Base-by-base conservation (phyloP, 192 early-diverging fungal species). In the Gryganskiella cystojenkinii region DNA sequence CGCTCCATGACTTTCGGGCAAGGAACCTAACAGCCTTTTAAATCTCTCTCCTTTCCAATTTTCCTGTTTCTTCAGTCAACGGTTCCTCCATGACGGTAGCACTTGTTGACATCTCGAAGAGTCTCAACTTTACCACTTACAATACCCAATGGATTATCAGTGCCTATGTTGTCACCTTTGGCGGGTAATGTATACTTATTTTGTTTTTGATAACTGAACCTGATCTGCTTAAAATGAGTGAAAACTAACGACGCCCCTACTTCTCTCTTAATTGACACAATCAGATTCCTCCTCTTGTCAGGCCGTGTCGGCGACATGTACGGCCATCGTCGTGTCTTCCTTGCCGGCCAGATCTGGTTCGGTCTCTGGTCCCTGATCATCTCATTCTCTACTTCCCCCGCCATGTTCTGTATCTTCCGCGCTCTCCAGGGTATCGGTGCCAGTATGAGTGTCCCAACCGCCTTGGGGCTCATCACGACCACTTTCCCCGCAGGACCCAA, bases 271-370 rank as follows among this genome's bases (percentile, higher is more conserved):
- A 1, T 34, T 20, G 24, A 49, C 45, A 2, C 2, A 22, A 11
- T 14, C 19, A 75, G 71, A 30, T 81, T 81, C 53, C 49, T 81
- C 6, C 27, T 81, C 15, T 49, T 75, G 4, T 60, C 72, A 13
- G 80, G 80, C 3, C 72, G 73, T n/a, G 27, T 76, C n/a, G 80
- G 80, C 13, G 80, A 81, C 40, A 60, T 81, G 43, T 81, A 81
- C 49, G 80, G 80, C 17, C 73, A 81, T 24, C 72, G 80, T 15
- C 50, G 47, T 1, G 62, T 81, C 19, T 81, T 74, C 64, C 22
- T 76, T 13, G 44, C 25, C 7, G 80, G 80, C 5, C 67, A 76
- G n/a, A 44, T 70, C 46, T 64, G 72, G 62, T 81, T 81, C 60
- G 67, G 61, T 14, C 2, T 81, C 19, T 70, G 67, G 50, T 81